Base-by-base conservation (phyloP, 1,284 basidiomycete species). In the Xerocomus cyaneibrunnescens region DNA sequence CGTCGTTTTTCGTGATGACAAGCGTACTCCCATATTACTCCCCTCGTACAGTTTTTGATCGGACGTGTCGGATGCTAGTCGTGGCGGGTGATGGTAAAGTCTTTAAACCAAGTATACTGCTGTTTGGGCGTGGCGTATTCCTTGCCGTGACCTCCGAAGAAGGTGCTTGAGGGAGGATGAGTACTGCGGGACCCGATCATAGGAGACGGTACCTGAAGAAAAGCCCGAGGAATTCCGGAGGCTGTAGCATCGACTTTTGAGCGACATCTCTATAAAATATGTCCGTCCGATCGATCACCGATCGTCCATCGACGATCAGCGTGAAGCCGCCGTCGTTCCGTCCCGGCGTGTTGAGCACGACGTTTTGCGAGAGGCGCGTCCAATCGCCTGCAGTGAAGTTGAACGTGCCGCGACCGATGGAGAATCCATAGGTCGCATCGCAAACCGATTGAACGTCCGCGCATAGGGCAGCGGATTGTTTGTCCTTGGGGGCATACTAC, bases 361-460 rank as follows among this genome's bases (percentile, higher is more conserved):
- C 79, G 3, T 78, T 83, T 63, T 90, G 86, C 19, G 66, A 58
- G 16, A 90, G 71, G 35, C 72, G 76, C 39, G 87, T 89, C 88
- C 89, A 91, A 35, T 68, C 72, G 0, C 87, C 88, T 2, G 71
- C 61, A 2, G 75, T 69, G 71, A 82, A 93, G 3, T 59, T 65
- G 76, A 90, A 94, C 0, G 85, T 75, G 0, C 89, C 89, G 12
- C 92, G 80, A 7, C 84, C 87, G 54, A 94, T 73, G 3, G 85
- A 86, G 38, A 89, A 72, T 1, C 89, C 88, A 58, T 89, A 90
- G 2, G 67, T 68, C 0, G 76, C 62, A 53, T 85, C 77, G 65
- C 89, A 91, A 14, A 80, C 76, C 0, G 86, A 85, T 34, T 68
- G 65, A 0, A 79, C 75, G 31, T 81, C 77, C 0, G 66, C 60